Conservation (phyloP, 176 grass and related monocot species). For the Phragmites australis region DNA sequence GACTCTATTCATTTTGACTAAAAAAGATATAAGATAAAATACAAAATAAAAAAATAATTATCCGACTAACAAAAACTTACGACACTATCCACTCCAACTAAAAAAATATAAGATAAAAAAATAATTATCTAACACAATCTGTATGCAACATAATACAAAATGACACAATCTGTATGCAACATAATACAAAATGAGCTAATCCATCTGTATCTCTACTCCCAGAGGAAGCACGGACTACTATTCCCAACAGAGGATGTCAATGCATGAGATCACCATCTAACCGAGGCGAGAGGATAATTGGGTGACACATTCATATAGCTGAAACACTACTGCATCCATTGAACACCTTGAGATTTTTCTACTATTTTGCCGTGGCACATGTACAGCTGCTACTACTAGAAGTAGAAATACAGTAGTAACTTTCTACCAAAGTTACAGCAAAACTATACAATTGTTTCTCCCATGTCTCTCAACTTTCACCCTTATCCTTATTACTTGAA, state of each 20-base stretch:
- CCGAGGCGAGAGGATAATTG: background rate
- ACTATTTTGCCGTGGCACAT: background rate
- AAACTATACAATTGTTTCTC: constrained; percentile 56
- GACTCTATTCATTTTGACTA: too few relatives aligned
- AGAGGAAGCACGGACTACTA: constrained; percentile 47
- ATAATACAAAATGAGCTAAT: too few relatives aligned
- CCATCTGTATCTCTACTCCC: too few relatives aligned
- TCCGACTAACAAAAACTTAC: too few relatives aligned
- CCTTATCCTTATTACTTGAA: constrained; percentile 2
- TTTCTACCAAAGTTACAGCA: constrained; percentile 44
- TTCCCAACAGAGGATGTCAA: constrained; percentile 84
- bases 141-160: too few relatives aligned
- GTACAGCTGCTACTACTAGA: background rate
- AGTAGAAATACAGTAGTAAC: background rate
- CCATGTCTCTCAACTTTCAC: background rate
- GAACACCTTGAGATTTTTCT: background rate
- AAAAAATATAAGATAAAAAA: too few relatives aligned
- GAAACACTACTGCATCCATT: background rate
- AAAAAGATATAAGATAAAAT: too few relatives aligned
- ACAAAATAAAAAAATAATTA: too few relatives aligned
- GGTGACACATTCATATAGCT: background rate
- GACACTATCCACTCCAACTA: too few relatives aligned
- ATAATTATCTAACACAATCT: too few relatives aligned
- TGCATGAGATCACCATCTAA: constrained; percentile 40
- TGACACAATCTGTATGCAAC: too few relatives aligned